Evolutionary conservation across 2,329 filamentous ascomycete species (phyloP), one percentile per base, ranked within the genome.

Genomic region (Bipolaris gigantea): DNA sequence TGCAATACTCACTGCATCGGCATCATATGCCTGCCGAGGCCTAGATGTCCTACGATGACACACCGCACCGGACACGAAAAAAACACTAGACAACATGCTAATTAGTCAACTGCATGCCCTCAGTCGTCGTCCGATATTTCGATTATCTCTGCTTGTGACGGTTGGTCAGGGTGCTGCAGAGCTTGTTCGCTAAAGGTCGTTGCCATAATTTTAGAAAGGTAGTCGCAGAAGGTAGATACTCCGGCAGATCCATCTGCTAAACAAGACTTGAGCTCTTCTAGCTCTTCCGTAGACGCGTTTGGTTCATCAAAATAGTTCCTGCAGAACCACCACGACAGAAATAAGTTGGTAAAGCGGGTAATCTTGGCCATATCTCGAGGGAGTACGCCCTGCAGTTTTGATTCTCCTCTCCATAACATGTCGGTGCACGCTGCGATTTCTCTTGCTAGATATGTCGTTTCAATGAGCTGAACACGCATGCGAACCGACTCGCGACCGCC

Each of bases 241-340:
- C 69, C 69, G 2, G 55, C 38, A 5, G 46, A 49, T 7, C 51
- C 50, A 5, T 56, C 33, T 11, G 56, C 38, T 1, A 71, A 47
- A 34, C 54, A 59, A 5, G 25, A n/a, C 23, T 33, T 40, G 1
- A 72, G 43, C 27, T 69, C 63, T 25, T 61, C 41, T 0, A 72
- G 55, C 2, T 59, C 50, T 50, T 11, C 25, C 6, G 40, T 27
- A 0, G 59, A 43, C 4, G 62, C 50, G n/a, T 53, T 30, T 10
- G 48, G 51, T 18, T 47, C 32, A 16, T 16, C 23, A 11, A 63
- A 53, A 34, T 60, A 67, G 27, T 70, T 57, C n/a, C 57, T 59
- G 23, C 61, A 65, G 6, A 69, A 45, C 66, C 67, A 72, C 73
- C 73, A 76, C 23, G 64, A 74, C 8, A 73, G 40, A 39, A 73